Percentiles rank a stretch among this genome's conserved stretches.
These are phyloP conservation scores for Fomitopsis schrenkii DNA, from an alignment of 1,284 basidiomycete species.

Conservation along the genomic window DNA sequence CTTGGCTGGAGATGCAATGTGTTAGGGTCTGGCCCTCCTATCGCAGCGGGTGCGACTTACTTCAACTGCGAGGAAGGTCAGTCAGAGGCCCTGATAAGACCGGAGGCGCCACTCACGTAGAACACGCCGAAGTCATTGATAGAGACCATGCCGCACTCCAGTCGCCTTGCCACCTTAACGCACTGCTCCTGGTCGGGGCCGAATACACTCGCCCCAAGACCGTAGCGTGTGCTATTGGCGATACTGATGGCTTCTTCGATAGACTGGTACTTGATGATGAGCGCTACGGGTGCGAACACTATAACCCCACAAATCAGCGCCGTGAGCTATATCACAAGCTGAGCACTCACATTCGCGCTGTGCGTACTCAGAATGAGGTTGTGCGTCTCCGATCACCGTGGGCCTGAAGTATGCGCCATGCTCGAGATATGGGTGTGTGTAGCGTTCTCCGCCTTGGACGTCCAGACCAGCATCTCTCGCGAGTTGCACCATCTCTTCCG, in stretches of 20 bases:
- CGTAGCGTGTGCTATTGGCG: conserved; percentile 85
- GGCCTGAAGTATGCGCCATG: conserved; percentile 82
- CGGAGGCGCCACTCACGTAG: conserved; percentile 57
- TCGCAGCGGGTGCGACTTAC: conserved; percentile 45
- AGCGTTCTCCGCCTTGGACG: conserved; percentile 60
- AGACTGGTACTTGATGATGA: conserved; percentile 78
- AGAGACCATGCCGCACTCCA: conserved; percentile 96
- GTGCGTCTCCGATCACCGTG: conserved; percentile 83
- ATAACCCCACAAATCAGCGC: not conserved
- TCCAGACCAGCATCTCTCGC: conserved; percentile 75
- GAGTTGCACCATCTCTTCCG: conserved; percentile 63
- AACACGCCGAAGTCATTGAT: conserved; percentile 94
- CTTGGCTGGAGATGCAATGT: conserved; percentile 58
- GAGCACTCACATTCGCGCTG: conserved; percentile 67
- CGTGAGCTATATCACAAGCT: not conserved
- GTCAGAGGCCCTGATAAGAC: conserved; percentile 10
- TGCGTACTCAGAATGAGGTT: conserved; percentile 72
- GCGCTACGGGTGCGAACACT: conserved; percentile 90
- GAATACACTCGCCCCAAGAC: conserved; percentile 95
- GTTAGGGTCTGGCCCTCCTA: not conserved
- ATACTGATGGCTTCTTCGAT: conserved; percentile 82
- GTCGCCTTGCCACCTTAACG: conserved; percentile 67
- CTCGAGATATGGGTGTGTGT: conserved; percentile 60
- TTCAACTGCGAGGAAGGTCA: conserved; percentile 43
- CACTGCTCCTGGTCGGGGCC: conserved; percentile 78